These are phyloP conservation scores for Botrytis cinerea DNA, from an alignment of 2,329 filamentous ascomycete genomes.

Conservation along the genomic window DNA sequence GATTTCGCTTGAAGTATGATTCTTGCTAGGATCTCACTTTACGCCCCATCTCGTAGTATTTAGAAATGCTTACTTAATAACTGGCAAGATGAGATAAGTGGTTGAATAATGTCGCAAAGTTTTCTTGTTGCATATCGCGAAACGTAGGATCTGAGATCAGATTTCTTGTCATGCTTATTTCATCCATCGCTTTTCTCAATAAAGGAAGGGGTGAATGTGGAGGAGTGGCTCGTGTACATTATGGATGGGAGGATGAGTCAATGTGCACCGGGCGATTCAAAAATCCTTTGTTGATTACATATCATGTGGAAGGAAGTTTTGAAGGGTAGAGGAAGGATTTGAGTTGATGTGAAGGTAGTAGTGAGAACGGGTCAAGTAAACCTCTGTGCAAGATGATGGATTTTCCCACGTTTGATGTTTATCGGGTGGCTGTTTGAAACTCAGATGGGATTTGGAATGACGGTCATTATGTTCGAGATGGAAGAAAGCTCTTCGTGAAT, in stretches of 20 bases:
- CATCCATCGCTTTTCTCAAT: neutral
- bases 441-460: neutral
- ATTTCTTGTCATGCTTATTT: constrained; percentile 5
- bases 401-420: neutral
- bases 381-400: neutral
- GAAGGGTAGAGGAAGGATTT: neutral
- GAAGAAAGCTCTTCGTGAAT: constrained; percentile 15
- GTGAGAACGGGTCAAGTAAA: neutral
- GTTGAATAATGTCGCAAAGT: neutral
- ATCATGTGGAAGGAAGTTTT: neutral
- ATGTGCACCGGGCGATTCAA: neutral
- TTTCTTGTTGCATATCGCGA: constrained; percentile 18
- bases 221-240: neutral
- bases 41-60: neutral
- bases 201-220: neutral
- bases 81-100: neutral
- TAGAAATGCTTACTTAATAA: constrained; percentile 8
- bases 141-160: constrained; percentile 20
- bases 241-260: neutral
- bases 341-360: neutral
- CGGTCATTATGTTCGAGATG: neutral
- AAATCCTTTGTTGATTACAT: constrained; percentile 9
- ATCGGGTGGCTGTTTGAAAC: neutral
- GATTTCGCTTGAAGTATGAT: constrained; percentile 12
- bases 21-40: constrained; percentile 2